Percentiles rank a stretch among this genome's conserved stretches.
These are phyloP conservation scores for Rhododendron simsii DNA, from an alignment of 148 eudicot species.

Conservation along the genomic window DNA sequence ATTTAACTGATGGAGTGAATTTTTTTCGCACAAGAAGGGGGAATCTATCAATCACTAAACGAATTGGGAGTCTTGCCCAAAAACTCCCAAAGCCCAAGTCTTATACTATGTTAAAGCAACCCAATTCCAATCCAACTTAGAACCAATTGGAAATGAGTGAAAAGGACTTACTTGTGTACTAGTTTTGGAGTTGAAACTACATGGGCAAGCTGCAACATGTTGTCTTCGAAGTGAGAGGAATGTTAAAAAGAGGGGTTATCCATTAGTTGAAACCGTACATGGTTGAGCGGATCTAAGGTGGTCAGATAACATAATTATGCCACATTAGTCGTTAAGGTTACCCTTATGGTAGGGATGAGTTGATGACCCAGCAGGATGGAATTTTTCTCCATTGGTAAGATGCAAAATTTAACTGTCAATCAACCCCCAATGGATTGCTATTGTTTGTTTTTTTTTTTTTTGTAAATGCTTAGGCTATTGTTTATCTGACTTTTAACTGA, in stretches of 20 bases:
- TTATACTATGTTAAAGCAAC: not conserved
- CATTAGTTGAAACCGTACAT: not conserved
- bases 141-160: not conserved
- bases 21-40: not conserved
- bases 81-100: not conserved
- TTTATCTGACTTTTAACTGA: not conserved
- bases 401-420: not conserved
- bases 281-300: not conserved
- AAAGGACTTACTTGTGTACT: not conserved
- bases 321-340: not conserved
- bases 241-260: not conserved
- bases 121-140: not conserved
- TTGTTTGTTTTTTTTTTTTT: not conserved
- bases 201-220: not conserved
- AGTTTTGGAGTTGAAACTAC: not conserved
- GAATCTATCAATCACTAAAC: not conserved
- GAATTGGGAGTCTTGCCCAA: not conserved
- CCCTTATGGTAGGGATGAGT: not conserved
- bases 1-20: not conserved
- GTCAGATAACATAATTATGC: not conserved
- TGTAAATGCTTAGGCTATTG: not conserved
- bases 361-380: not conserved
- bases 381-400: not conserved
- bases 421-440: not conserved
- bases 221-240: not conserved